phyloP scores from a whole-genome alignment of 192 early-diverging fungal species.

The Coemansia sp. region DNA sequence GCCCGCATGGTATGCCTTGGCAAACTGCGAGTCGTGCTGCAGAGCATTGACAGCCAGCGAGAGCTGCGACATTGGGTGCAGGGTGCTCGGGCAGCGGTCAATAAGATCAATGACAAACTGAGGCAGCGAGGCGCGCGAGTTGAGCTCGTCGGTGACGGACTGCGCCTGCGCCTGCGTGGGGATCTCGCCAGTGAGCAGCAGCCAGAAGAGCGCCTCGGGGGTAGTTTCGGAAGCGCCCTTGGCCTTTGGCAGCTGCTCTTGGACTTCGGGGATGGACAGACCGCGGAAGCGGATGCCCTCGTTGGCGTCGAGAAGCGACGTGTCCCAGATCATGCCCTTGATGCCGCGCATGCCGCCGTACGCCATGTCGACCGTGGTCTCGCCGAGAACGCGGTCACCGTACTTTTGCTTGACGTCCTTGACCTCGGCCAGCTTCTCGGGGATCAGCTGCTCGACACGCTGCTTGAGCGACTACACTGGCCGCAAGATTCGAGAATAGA shows the following conservation, averaged over 20 bases:
- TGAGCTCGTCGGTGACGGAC: constrained; percentile 90
- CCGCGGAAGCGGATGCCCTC: constrained; percentile 99
- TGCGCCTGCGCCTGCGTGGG: constrained; percentile 90
- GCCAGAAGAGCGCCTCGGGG: constrained; percentile 98
- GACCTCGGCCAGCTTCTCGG: constrained; percentile 90
- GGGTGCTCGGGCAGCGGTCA: constrained; percentile 95
- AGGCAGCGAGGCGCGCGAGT: constrained; percentile 87
- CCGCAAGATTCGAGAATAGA: too few species aligned
- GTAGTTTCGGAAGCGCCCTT: constrained; percentile 86
- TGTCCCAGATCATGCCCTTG: constrained; percentile 98
- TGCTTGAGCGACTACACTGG: constrained; percentile 71
- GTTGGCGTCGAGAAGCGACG: constrained; percentile 93
- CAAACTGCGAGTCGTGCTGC: constrained; percentile 93
- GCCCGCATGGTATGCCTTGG: constrained; percentile 92
- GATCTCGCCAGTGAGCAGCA: constrained; percentile 95
- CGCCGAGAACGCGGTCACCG: constrained; percentile 84
- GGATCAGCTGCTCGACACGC: constrained; percentile 88
- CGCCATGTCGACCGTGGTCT: constrained; percentile 93
- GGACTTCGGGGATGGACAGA: constrained; percentile 93
- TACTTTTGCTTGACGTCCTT: constrained; percentile 91
- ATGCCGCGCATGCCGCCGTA: constrained; percentile 99
- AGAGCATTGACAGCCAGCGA: constrained; percentile 94
- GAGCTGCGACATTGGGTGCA: constrained; percentile 99
- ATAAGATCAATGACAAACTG: constrained; percentile 94
- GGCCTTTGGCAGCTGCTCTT: constrained; percentile 83